A percentile compares a stretch with the other conserved stretches of the same genome.
Conservation (phyloP, 2,329 filamentous ascomycete genomes). For the Parascedosporium putredinis region DNA sequence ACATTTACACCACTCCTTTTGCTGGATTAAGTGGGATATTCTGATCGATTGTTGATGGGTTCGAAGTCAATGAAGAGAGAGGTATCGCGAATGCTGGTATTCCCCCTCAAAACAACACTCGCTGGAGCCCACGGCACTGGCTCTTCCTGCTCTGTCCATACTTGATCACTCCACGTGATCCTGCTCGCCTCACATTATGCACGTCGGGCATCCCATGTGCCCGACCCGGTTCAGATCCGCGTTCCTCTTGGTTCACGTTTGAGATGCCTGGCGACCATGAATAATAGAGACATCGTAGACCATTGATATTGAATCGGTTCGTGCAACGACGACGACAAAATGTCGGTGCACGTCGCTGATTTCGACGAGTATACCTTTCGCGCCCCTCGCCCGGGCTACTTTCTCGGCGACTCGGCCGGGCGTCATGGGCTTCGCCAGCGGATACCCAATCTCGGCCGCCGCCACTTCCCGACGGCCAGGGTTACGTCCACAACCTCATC, state of each 20-base stretch:
- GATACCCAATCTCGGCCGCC: neutral
- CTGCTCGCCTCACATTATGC: neutral
- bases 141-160: neutral
- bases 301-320: neutral
- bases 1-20: no score
- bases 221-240: neutral
- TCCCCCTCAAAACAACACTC: no score
- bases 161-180: neutral
- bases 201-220: neutral
- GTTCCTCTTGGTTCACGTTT: neutral
- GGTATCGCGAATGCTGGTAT: no score
- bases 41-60: no score
- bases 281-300: neutral
- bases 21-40: no score
- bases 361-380: neutral
- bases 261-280: neutral
- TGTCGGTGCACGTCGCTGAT: neutral
- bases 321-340: neutral
- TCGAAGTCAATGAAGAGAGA: no score
- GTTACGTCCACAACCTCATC: neutral
- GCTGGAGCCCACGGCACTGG: neutral
- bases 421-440: neutral
- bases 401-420: neutral
- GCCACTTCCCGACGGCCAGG: neutral
- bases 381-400: neutral